Evolutionary conservation across 1,139 yeast species (phyloP).

Genomic region (Magnusiomyces suaveolens): DNA sequence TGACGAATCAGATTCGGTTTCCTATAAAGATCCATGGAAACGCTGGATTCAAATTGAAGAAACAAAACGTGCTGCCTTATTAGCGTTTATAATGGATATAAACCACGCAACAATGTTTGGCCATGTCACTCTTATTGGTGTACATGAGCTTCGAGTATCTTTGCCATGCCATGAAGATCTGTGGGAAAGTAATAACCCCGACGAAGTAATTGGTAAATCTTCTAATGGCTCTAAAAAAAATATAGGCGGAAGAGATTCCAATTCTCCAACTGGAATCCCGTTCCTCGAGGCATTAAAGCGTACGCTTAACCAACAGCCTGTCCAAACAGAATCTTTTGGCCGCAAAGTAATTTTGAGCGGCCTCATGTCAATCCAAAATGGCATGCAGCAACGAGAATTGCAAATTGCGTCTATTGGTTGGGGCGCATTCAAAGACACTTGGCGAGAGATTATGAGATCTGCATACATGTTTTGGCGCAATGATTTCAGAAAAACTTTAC

Average conservation of each 20-base stretch:
- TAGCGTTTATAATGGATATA: conserved; percentile 72
- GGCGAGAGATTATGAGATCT: conserved; percentile 55
- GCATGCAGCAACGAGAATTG: conserved; percentile 64
- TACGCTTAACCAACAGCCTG: conserved; percentile 44
- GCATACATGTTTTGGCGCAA: conserved; percentile 52
- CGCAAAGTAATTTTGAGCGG: conserved; percentile 63
- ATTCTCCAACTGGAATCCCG: conserved; percentile 21
- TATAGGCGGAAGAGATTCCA: background rate
- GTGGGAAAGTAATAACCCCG: conserved; percentile 45
- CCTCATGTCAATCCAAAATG: conserved; percentile 55
- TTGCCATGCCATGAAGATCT: conserved; percentile 72
- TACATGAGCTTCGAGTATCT: conserved; percentile 60
- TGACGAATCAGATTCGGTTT: background rate
- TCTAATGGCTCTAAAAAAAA: conserved; percentile 22
- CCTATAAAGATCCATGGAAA: conserved; percentile 33
- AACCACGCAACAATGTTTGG: conserved; percentile 75
- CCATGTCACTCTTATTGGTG: conserved; percentile 57
- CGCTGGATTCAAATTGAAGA: conserved; percentile 74
- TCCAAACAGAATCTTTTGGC: conserved; percentile 47
- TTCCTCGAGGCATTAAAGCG: conserved; percentile 50
- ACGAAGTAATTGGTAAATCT: background rate
- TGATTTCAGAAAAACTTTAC: conserved; percentile 11
- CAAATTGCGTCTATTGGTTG: conserved; percentile 44
- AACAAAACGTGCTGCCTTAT: conserved; percentile 65
- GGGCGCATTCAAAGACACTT: conserved; percentile 38